Evolutionary conservation across 257 asterid species (phyloP).

Genomic region (Osmanthus fragrans): DNA sequence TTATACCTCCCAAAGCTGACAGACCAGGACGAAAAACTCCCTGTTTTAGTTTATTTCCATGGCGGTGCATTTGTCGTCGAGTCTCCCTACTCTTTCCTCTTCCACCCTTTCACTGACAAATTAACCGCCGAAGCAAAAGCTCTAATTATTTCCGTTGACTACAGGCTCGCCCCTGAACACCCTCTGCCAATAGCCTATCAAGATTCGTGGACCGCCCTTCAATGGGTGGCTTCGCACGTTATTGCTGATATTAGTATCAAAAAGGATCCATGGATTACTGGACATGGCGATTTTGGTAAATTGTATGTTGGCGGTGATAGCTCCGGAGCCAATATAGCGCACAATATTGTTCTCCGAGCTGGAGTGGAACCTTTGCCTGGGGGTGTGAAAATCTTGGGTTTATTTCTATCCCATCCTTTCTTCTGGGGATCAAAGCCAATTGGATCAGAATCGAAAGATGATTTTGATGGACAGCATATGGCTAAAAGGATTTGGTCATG

Average conservation of each 20-base stretch:
- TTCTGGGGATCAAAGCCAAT: constrained; percentile 34
- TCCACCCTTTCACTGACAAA: constrained; percentile 15
- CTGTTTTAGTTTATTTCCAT: constrained; percentile 39
- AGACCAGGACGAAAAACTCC: constrained; percentile 20
- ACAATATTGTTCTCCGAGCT: constrained; percentile 23
- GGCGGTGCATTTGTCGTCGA: constrained; percentile 43
- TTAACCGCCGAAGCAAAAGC: constrained; percentile 25
- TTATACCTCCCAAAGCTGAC: constrained; percentile 37
- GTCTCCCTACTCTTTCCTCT: constrained; percentile 23
- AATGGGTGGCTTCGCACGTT: constrained; percentile 34
- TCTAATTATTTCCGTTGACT: constrained; percentile 33
- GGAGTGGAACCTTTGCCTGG: constrained; percentile 31
- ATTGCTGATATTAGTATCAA: neutral
- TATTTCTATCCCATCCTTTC: constrained; percentile 33
- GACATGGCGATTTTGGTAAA: constrained; percentile 39
- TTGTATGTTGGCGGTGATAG: constrained; percentile 42
- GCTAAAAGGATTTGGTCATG: neutral
- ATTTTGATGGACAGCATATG: neutral
- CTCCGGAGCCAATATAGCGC: constrained; percentile 38
- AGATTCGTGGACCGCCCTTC: constrained; percentile 47
- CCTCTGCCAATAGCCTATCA: constrained; percentile 41
- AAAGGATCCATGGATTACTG: constrained; percentile 36
- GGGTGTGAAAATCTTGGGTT: constrained; percentile 34
- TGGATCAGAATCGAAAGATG: constrained; percentile 22
- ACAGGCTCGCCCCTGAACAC: constrained; percentile 57